Base-by-base conservation (phyloP, 805 yeast species). In the Yarrowia divulgata region DNA sequence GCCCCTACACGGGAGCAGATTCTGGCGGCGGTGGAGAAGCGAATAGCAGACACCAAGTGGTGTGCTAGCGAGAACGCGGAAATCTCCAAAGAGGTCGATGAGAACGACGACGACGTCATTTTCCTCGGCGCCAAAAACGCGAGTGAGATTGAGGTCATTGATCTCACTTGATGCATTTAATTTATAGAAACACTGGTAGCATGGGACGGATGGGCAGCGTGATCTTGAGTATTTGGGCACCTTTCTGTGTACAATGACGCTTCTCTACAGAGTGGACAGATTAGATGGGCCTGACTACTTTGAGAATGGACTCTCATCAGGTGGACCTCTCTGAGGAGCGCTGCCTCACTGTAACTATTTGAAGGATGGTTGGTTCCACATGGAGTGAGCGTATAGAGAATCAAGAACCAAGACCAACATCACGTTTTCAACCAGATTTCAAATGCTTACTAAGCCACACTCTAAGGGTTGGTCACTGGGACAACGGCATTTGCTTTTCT, bases 21-120 rank as follows among this genome's bases (percentile, higher is more conserved):
- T 54, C 74, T 85, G 18, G 83, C 81, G 70, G 95, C 96, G 0
- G 88, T 91, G 0, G 88, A 88, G 70, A 77, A 88, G 69, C 79
- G 95, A 55, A 49, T 49, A 1, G 64, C 52, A 8, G 76, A 74
- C 40, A 54, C 72, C 13, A 72, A 73, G 46, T 74, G 75, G 75
- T 74, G 76, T 49, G 75, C 70, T 9, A 68, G 71, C n/a, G 67
- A 70, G 19, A 48, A 50, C 23, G 66, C 52, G 9, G 66, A 10
- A 8, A 50, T 67, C 3, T 68, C 64, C 12, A 66, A 54, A 13
- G 72, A 60, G 18, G 73, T 54, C 16, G 49, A 43, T 23, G 69
- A 62, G 23, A 60, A 54, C 50, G 37, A 34, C 14, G 70, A 40
- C 10, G 72, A 52, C 34, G 64, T 57, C 6, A 68, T 40, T 13